Conservation (phyloP, 768 basidiomycete genomes). For the Boletus tomentosulus region DNA sequence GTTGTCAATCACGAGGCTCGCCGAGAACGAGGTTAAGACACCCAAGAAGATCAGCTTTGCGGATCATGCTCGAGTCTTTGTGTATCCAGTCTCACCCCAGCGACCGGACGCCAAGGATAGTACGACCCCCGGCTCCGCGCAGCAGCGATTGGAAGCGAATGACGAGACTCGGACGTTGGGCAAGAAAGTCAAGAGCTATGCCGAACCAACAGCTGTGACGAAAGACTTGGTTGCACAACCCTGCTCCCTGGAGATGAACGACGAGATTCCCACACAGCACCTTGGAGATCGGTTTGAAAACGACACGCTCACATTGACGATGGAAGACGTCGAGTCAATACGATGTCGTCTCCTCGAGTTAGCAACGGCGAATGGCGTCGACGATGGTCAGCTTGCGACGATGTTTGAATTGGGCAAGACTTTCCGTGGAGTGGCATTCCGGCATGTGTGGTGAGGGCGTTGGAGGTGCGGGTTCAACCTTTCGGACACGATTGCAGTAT, state of each 20-base stretch:
- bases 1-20: constrained; percentile 5
- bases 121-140: not conserved
- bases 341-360: constrained; percentile 13
- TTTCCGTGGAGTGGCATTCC: constrained; percentile 20
- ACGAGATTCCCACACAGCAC: not conserved
- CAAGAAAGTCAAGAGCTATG: not conserved
- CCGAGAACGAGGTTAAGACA: constrained; percentile 14
- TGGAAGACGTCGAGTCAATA: constrained; percentile 13
- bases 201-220: not conserved
- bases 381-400: constrained; percentile 10
- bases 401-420: constrained; percentile 21
- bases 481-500: not conserved
- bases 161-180: not conserved
- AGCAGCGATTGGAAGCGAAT: not conserved
- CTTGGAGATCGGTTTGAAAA: not conserved
- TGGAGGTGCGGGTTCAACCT: not conserved
- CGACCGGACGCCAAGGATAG: constrained; percentile 2
- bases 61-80: constrained; percentile 18
- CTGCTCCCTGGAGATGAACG: not conserved
- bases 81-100: constrained; percentile 15
- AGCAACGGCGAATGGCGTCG: not conserved
- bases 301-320: constrained; percentile 15
- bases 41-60: constrained; percentile 27
- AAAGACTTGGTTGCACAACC: not conserved
- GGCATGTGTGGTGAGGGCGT: constrained; percentile 22